Evolutionary conservation across 179 eudicot genomes (phyloP).

Genomic region (Silene coronaria): DNA sequence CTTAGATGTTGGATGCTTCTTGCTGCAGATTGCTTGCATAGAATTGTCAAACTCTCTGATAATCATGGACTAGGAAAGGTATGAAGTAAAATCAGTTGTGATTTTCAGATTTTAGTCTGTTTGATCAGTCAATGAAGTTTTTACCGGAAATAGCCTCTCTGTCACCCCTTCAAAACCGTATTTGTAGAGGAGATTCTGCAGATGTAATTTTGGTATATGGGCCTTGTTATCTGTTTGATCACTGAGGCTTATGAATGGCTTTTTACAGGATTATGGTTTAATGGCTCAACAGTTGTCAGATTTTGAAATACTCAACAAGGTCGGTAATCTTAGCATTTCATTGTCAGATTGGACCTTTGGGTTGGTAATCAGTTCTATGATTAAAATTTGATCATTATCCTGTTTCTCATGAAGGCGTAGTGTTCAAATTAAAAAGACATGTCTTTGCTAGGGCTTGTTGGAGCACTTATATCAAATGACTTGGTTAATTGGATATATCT

Average conservation of each 20-base stretch:
- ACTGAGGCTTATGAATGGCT: slow-evolving; percentile 18
- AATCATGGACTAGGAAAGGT: slow-evolving; percentile 54
- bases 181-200: not conserved
- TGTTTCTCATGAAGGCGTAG: too few species aligned
- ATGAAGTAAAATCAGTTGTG: slow-evolving; percentile 7
- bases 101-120: not conserved
- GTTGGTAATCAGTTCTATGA: too few species aligned
- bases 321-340: slow-evolving; percentile 19
- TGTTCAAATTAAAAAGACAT: too few species aligned
- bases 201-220: not conserved
- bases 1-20: slow-evolving; percentile 99
- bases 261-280: slow-evolving; percentile 58
- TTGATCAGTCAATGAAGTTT: not conserved
- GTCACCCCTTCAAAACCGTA: not conserved
- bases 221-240: slow-evolving; percentile 4
- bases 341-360: not conserved
- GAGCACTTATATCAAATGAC: too few species aligned
- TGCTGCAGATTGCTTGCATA: slow-evolving; percentile 81
- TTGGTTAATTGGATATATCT: not conserved
- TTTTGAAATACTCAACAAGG: slow-evolving; percentile 80
- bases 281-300: slow-evolving; percentile 66
- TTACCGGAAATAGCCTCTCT: not conserved
- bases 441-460: too few species aligned
- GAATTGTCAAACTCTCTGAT: slow-evolving; percentile 53
- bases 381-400: too few species aligned